Evolutionary conservation across 495 filamentous ascomycete genomes (phyloP).

Genomic region (Cairneyella variabilis): DNA sequence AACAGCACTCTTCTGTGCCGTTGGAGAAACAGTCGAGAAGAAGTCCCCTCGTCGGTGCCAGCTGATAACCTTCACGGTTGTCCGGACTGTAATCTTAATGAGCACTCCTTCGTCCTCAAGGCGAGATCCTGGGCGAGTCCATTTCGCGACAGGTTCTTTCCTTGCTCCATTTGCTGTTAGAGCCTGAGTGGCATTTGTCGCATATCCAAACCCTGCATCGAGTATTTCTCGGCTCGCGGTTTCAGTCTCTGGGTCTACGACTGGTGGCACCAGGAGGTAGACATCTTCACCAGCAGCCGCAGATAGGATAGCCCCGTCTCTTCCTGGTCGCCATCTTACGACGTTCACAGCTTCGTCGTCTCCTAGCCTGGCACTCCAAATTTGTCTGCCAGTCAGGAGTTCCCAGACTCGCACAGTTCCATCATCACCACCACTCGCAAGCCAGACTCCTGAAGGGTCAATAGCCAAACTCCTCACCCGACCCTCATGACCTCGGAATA

Average conservation of each 20-base stretch:
- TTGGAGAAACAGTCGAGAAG: slow-evolving; percentile 85
- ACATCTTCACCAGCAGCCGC: slow-evolving; percentile 82
- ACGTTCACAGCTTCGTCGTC: slow-evolving; percentile 80
- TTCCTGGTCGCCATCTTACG: slow-evolving; percentile 85
- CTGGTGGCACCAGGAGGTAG: slow-evolving; percentile 75
- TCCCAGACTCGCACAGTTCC: slow-evolving; percentile 92
- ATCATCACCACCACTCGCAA: slow-evolving; percentile 92
- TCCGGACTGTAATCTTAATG: slow-evolving; percentile 73
- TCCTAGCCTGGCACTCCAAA: slow-evolving; percentile 78
- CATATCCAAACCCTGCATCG: slow-evolving; percentile 87
- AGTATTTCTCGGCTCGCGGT: slow-evolving; percentile 69
- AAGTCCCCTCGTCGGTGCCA: slow-evolving; percentile 97
- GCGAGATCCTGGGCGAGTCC: slow-evolving; percentile 72
- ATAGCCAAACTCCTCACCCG: slow-evolving; percentile 78
- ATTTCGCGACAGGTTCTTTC: slow-evolving; percentile 73
- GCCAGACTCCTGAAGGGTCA: slow-evolving; percentile 70
- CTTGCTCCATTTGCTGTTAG: slow-evolving; percentile 55
- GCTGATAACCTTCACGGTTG: slow-evolving; percentile 80
- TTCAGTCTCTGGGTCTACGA: slow-evolving; percentile 68
- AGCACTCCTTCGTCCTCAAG: slow-evolving; percentile 75
- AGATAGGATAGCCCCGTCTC: slow-evolving; percentile 75
- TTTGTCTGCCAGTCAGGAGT: slow-evolving; percentile 76
- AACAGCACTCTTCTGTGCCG: slow-evolving; percentile 74
- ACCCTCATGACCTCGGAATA: slow-evolving; percentile 86
- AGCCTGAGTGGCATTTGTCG: slow-evolving; percentile 58